These are phyloP conservation scores for Lactarius vividus DNA, from an alignment of 768 basidiomycete species.

Conservation along the genomic window DNA sequence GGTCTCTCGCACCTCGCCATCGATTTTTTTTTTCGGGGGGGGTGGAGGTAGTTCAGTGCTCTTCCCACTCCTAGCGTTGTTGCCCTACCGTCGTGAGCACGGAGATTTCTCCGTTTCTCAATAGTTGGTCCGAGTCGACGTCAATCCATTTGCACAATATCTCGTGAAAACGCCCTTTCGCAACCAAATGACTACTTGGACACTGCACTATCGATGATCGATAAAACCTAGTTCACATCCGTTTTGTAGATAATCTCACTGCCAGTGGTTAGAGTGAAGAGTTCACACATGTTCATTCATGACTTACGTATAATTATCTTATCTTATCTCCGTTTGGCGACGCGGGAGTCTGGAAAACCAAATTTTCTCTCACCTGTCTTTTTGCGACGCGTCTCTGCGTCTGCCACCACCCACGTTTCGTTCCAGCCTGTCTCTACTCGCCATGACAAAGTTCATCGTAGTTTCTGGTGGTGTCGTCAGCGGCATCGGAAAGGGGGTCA, in stretches of 20 bases:
- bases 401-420: neutral
- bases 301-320: conserved; percentile 3
- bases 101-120: too few species aligned
- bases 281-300: neutral
- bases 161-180: too few species aligned
- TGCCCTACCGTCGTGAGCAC: too few species aligned
- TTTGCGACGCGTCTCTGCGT: conserved; percentile 6
- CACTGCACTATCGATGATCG: too few species aligned
- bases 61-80: too few species aligned
- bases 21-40: neutral
- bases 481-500: conserved; percentile 98
- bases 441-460: conserved; percentile 94
- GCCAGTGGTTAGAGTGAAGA: neutral
- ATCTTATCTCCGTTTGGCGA: conserved; percentile 10
- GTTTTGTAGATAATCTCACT: too few species aligned
- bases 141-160: too few species aligned
- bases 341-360: neutral
- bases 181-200: too few species aligned
- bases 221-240: too few species aligned
- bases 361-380: conserved; percentile 4
- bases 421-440: conserved; percentile 2
- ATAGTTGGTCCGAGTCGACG: too few species aligned
- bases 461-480: conserved; percentile 97
- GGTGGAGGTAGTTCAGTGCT: too few species aligned
- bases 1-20: conserved; percentile 1